Base-by-base conservation (phyloP, 2,329 filamentous ascomycete genomes). In the Eurotiales sp. region DNA sequence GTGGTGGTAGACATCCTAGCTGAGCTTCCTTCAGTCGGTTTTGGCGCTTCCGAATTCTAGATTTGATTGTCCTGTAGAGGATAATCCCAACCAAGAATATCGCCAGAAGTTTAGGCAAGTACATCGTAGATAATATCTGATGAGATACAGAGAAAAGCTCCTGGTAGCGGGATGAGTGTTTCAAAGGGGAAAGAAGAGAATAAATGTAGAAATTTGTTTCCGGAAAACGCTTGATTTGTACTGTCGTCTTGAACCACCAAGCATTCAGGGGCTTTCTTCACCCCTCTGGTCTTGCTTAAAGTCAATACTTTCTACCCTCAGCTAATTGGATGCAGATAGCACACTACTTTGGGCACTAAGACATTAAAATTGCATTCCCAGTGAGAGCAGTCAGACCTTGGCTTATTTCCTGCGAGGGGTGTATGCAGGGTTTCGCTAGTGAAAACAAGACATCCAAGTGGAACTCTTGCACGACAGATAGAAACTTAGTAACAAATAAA, bases 1-100 rank as follows among this genome's bases (percentile, higher is more conserved):
- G 51, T 14, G 51, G 41, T 25, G 51, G 51, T 22, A 50, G 46
- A 42, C 51, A 54, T 54, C 51, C 51, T 50, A 54, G 22, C 27
- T 50, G 34, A 27, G 46, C 41, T 37, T 36, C 46, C 36, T 50
- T 50, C 17, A 36, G 41, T 30, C 36, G 27, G 12, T 42, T 46
- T 21, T 23, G 46, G n/a, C 51, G 51, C 14, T 39, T 54, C 22
- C 51, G 41, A 41, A 50, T n/a, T 37, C 46, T 43, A 15, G 42
- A 22, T 29, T 39, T 50, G 46, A 54, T 42, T 14, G 30, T 46
- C 41, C 46, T 42, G 42, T 54, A 54, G 29, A 50, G 17, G 22
- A 54, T 22, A 7, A 42, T 22, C 7, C 40, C 51, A 25, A 50
- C 36, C 17, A 50, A 14, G 8, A 54, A 34, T 23, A 54, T 14